Evolutionary conservation across 495 filamentous ascomycete genomes (phyloP), one percentile per base, ranked within the genome.

Genomic region (Penicillium taxi): DNA sequence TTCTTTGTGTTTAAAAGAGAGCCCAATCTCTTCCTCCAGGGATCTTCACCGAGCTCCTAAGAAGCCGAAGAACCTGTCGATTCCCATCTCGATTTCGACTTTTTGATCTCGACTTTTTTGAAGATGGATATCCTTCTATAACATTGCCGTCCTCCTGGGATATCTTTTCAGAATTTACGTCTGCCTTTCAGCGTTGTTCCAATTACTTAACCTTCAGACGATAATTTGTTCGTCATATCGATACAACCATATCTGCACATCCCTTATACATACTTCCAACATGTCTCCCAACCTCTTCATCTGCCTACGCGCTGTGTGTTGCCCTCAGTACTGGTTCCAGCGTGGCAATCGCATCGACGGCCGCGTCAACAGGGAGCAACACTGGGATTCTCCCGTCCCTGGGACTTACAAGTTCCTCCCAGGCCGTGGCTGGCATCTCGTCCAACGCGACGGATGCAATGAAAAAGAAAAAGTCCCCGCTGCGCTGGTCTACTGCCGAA

Each of bases 261-360:
- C n/a, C 6, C 23, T 17, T 18, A n/a, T 21, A 21, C 18, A 17
- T 6, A 12, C 9, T n/a, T 15, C 18, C 26, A 44, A 13, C 37
- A 69, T 69, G 66, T 58, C 66, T 9, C 66, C 66, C 46, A 69
- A 69, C 45, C 59, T 66, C 24, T 69, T 67, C 40, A 44, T 69
- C 40, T 69, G 66, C 33, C 41, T 66, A 12, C 60, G 66, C 21
- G 56, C 48, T 24, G 39, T 58, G 33, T 61, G 59, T 43, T 69
- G 66, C 32, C 66, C 66, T 4, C 32, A 47, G 25, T 67, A 69
- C 50, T 69, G 66, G 66, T 66, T 69, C 42, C 57, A 62, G 26
- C 58, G 45, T 15, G 58, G 64, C 16, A 51, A 64, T 11, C 60
- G 63, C 44, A 55, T 62, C 35, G 41, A 66, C 5, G 47, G 55